Evolutionary conservation across 1,284 basidiomycete species (phyloP).

Genomic region (Sutorius eximius): DNA sequence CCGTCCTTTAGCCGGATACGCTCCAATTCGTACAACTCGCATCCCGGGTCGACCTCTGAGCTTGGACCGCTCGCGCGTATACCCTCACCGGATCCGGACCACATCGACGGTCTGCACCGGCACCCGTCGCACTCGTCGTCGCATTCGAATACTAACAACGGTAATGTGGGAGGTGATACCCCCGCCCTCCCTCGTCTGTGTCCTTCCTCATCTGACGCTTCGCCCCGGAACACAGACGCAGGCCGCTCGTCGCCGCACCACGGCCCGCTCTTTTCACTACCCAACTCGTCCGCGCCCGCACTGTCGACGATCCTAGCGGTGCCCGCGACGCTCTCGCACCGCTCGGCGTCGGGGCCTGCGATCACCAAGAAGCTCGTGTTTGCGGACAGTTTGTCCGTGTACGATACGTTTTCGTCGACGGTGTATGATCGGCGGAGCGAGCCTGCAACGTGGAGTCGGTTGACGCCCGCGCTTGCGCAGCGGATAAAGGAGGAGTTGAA

Average conservation of each 20-base stretch:
- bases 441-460: conserved; percentile 93
- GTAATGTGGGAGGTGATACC: conserved; percentile 38
- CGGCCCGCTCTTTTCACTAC: conserved; percentile 62
- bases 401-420: conserved; percentile 89
- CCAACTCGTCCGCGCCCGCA: conserved; percentile 87
- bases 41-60: conserved; percentile 50
- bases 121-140: conserved; percentile 54
- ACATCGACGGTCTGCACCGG: conserved; percentile 81
- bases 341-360: conserved; percentile 64
- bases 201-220: conserved; percentile 28
- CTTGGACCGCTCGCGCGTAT: conserved; percentile 76
- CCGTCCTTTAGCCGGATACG: conserved; percentile 55
- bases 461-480: conserved; percentile 93
- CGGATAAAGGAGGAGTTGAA: conserved; percentile 96
- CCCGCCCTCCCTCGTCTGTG: conserved; percentile 22
- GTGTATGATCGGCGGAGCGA: conserved; percentile 95
- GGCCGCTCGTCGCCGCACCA: conserved; percentile 34
- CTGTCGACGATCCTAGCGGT: conserved; percentile 61
- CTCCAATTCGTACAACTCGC: conserved; percentile 78
- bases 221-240: conserved; percentile 25
- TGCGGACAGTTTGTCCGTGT: conserved; percentile 89
- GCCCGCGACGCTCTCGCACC: conserved; percentile 55
- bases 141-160: conserved; percentile 29
- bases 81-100: conserved; percentile 78
- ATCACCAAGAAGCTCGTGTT: conserved; percentile 78